Evolutionary conservation across 2,329 filamentous ascomycete genomes (phyloP), one percentile per base, ranked within the genome.

Genomic region (Trichophaea hybrida): DNA sequence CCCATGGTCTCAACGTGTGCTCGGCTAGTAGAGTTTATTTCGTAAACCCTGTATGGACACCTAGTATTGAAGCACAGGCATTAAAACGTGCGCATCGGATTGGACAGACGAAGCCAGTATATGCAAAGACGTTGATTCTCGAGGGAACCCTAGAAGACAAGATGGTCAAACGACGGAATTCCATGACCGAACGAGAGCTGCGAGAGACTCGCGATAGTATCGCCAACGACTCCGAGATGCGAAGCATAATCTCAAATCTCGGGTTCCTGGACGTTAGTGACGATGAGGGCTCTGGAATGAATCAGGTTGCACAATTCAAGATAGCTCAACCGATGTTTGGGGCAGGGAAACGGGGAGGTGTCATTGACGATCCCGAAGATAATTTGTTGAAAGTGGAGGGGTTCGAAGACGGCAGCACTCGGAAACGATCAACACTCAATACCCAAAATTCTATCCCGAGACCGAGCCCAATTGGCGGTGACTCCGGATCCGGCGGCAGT

Each of bases 71-170:
- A 70, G 88, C 86, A 1, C 91, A 97, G 71, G 91, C 91, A 0
- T 88, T 96, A 64, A 94, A 94, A 61, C 83, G 91, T 69, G 88
- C 86, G 0, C 85, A 94, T 65, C 80, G 91, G 10, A 94, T 96
- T 67, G 89, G 88, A 8, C 90, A 96, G 71, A 82, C 75, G 57
- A 83, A 80, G 61, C 80, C 82, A 0, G 90, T 96, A 0, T 81
- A 81, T 6, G 90, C 95, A 0, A 88, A 96, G 73, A 96, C 89
- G 0, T 74, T 96, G 1, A 84, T 96, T 0, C 74, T 96, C 5
- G 80, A 79, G 57, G 82, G 81, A 59, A 94, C 86, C 7, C 80
- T 96, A 7, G 91, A 96, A 69, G 88, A 96, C 70, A 80, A 84
- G 13, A 91, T 97, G 68, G 75, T 94, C 4, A 77, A 84, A 60